Percentiles rank a stretch among this genome's conserved stretches.
Conservation (phyloP, 2,329 filamentous ascomycete species). For the Lecanicillium sp. region DNA sequence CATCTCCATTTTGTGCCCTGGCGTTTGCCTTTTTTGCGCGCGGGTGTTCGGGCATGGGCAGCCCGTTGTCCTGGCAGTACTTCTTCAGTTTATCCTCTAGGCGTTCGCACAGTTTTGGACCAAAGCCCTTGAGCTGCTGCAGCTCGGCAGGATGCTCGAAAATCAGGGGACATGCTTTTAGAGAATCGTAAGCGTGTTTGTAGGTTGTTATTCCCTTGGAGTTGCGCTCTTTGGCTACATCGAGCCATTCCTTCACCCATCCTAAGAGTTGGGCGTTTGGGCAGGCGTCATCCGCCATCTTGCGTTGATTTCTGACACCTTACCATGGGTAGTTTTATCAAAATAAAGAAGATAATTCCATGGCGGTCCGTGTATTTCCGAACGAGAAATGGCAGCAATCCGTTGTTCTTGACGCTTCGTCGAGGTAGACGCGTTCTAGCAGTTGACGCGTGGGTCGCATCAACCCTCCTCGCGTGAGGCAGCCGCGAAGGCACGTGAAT, state of each 20-base stretch:
- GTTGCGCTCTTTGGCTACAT: conserved; percentile 59
- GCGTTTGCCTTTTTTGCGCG: conserved; percentile 31
- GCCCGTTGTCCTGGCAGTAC: conserved; percentile 58
- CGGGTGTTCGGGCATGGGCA: conserved; percentile 58
- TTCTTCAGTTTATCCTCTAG: conserved; percentile 53
- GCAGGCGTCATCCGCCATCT: conserved; percentile 6
- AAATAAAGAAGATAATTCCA: no score
- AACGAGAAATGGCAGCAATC: no score
- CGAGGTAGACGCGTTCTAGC: no score
- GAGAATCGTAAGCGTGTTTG: conserved; percentile 67
- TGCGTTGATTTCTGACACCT: background rate
- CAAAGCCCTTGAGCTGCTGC: conserved; percentile 65
- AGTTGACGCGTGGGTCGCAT: no score
- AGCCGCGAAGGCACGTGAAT: no score
- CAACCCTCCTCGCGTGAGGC: no score
- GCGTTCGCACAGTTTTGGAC: conserved; percentile 61
- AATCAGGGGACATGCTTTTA: conserved; percentile 64
- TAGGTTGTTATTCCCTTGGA: conserved; percentile 66
- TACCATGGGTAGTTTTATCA: no score
- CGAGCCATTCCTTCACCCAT: conserved; percentile 74
- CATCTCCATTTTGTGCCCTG: conserved; percentile 21
- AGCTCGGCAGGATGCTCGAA: conserved; percentile 69
- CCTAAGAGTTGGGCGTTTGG: conserved; percentile 63
- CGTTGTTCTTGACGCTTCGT: no score
- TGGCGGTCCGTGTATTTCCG: no score